Conservation (phyloP, 2,329 filamentous ascomycete species). For the Fusarium drepaniforme region DNA sequence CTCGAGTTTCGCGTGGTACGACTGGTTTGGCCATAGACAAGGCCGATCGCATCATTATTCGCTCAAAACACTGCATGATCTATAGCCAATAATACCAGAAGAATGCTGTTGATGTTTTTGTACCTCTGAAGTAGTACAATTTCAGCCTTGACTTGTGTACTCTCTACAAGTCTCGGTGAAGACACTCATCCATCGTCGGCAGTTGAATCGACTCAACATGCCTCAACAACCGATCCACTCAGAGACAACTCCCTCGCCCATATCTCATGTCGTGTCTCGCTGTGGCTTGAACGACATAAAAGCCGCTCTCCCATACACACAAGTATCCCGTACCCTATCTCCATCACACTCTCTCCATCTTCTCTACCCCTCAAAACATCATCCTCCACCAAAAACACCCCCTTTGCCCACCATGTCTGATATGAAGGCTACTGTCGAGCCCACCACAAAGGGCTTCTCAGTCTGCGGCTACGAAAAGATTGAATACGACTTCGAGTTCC, state of each 20-base stretch:
- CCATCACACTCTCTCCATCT: constrained; percentile 14
- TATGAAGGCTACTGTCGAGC: constrained; percentile 73
- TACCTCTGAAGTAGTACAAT: not conserved
- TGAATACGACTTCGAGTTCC: constrained; percentile 80
- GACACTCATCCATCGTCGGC: constrained; percentile 17
- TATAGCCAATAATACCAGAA: constrained; percentile 7
- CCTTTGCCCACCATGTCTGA: constrained; percentile 70
- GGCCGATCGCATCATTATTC: constrained; percentile 22
- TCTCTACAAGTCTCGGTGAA: constrained; percentile 14
- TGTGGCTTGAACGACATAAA: constrained; percentile 19
- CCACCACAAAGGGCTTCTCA: constrained; percentile 75
- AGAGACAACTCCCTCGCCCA: not conserved
- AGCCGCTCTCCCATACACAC: constrained; percentile 17
- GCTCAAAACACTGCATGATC: constrained; percentile 4
- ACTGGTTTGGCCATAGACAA: not conserved
- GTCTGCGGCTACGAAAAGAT: constrained; percentile 83
- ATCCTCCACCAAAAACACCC: not conserved
- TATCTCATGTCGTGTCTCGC: not conserved
- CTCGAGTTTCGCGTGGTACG: not conserved
- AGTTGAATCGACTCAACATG: constrained; percentile 12
- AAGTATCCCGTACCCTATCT: constrained; percentile 3
- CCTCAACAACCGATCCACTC: not conserved
- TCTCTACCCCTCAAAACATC: constrained; percentile 1
- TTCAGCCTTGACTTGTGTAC: not conserved
- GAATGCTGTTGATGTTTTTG: constrained; percentile 1